Evolutionary conservation across 345 rosid species (phyloP).

Genomic region (Populus pruinosa): DNA sequence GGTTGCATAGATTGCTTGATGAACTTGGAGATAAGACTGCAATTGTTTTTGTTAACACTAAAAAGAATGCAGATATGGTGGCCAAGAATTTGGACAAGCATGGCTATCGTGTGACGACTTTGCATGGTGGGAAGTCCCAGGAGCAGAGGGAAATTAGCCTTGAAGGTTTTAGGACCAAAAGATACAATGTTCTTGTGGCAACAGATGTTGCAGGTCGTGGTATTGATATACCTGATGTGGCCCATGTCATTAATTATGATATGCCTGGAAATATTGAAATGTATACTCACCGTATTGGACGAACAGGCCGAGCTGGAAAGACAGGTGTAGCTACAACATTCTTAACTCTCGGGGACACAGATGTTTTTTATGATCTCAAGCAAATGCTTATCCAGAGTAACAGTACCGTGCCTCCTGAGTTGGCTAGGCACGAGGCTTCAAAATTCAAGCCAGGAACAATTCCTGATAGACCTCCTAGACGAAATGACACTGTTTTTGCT

Average conservation of each 20-base stretch:
- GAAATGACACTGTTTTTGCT: slow-evolving; percentile 81
- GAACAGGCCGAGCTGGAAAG: slow-evolving; percentile 97
- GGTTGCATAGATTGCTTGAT: slow-evolving; percentile 73
- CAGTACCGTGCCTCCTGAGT: slow-evolving; percentile 84
- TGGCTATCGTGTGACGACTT: slow-evolving; percentile 82
- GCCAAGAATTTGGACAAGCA: slow-evolving; percentile 85
- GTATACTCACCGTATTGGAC: slow-evolving; percentile 94
- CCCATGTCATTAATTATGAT: slow-evolving; percentile 88
- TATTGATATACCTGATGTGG: slow-evolving; percentile 92
- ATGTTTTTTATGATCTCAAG: slow-evolving; percentile 93
- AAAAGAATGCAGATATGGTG: slow-evolving; percentile 70
- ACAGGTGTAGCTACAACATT: slow-evolving; percentile 92
- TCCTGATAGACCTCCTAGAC: slow-evolving; percentile 89
- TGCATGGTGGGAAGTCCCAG: slow-evolving; percentile 94
- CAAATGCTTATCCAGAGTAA: slow-evolving; percentile 97
- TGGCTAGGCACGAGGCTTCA: slow-evolving; percentile 92
- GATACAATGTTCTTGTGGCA: slow-evolving; percentile 87
- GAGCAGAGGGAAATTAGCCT: slow-evolving; percentile 94
- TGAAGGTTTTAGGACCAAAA: slow-evolving; percentile 83
- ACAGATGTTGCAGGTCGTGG: slow-evolving; percentile 97
- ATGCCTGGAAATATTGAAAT: slow-evolving; percentile 84
- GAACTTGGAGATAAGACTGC: slow-evolving; percentile 85
- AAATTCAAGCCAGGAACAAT: slow-evolving; percentile 88
- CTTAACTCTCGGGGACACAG: slow-evolving; percentile 70
- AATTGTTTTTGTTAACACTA: slow-evolving; percentile 89